Percentiles rank a stretch among this genome's conserved stretches.
phyloP scores from a whole-genome alignment of 2,329 filamentous ascomycete species.

The Penicillium sp. region DNA sequence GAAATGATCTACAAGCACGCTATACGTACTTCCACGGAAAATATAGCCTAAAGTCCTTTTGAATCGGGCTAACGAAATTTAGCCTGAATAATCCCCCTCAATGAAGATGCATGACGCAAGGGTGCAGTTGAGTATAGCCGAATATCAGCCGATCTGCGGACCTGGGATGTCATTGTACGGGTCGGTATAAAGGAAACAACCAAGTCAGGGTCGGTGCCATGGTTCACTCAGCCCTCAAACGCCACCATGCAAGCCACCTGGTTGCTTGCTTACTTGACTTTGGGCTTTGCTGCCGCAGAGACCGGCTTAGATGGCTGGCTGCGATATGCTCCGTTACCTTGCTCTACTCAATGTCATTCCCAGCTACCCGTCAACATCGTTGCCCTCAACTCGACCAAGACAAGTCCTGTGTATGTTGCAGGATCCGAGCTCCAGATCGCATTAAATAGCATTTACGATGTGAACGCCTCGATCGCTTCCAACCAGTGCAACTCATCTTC shows the following conservation, averaged over 20 bases:
- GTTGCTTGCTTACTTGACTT: slow-evolving; percentile 7
- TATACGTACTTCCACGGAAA: neutral
- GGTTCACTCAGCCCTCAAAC: neutral
- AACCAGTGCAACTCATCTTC: slow-evolving; percentile 20
- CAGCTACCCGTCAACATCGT: slow-evolving; percentile 52
- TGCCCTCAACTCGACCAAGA: slow-evolving; percentile 54
- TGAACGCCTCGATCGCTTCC: slow-evolving; percentile 40
- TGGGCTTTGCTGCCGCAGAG: slow-evolving; percentile 48
- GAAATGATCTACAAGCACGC: neutral
- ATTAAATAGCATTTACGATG: slow-evolving; percentile 58
- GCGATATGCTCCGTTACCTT: slow-evolving; percentile 59
- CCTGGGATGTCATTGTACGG: neutral
- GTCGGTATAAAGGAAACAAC: neutral
- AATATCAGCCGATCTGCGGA: neutral
- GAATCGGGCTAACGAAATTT: neutral
- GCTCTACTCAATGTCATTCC: slow-evolving; percentile 38
- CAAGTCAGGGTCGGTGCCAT: neutral
- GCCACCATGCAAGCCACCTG: neutral
- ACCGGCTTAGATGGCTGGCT: slow-evolving; percentile 64
- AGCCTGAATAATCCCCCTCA: neutral
- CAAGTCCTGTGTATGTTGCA: slow-evolving; percentile 61
- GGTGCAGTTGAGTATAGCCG: neutral
- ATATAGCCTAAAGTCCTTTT: neutral
- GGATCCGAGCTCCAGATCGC: slow-evolving; percentile 60
- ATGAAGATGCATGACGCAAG: neutral